Percentiles rank a stretch among this genome's conserved stretches.
Evolutionary conservation across 78 protist species (phyloP).

Genomic region (Capsaspora owczarzaki): DNA sequence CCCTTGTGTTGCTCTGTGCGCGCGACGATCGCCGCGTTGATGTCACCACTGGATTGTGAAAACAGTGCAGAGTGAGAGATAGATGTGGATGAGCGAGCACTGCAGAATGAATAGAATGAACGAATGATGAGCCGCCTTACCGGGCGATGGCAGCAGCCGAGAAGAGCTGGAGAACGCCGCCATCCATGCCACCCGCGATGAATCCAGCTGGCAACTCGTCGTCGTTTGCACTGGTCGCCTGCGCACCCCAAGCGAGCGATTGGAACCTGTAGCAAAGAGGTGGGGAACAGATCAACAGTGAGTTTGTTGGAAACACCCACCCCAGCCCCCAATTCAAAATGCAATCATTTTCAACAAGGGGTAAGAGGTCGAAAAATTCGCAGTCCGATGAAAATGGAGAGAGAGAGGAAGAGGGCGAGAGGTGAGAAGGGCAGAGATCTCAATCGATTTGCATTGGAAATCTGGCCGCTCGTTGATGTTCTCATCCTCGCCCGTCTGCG

Average conservation of each 20-base stretch:
- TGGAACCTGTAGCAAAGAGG: conserved; percentile 16
- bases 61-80: too few species aligned
- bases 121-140: too few species aligned
- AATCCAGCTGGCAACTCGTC: conserved; percentile 23
- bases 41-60: too few species aligned
- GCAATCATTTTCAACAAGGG: neutral
- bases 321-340: too few species aligned
- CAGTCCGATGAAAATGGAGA: neutral
- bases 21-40: conserved; percentile 12
- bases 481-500: too few species aligned
- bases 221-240: neutral
- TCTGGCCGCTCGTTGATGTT: too few species aligned
- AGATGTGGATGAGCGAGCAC: too few species aligned
- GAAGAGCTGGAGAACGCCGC: conserved; percentile 38
- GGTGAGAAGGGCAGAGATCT: neutral
- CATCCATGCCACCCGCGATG: conserved; percentile 56
- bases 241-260: conserved; percentile 39
- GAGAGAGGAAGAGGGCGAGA: neutral
- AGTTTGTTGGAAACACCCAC: neutral
- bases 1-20: conserved; percentile 28
- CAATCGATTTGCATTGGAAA: neutral
- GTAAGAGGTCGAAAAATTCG: neutral
- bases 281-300: neutral
- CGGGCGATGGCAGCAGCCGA: too few species aligned
- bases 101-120: too few species aligned